Conservation (phyloP, 805 yeast species). For the Tetrapisispora arboricola region DNA sequence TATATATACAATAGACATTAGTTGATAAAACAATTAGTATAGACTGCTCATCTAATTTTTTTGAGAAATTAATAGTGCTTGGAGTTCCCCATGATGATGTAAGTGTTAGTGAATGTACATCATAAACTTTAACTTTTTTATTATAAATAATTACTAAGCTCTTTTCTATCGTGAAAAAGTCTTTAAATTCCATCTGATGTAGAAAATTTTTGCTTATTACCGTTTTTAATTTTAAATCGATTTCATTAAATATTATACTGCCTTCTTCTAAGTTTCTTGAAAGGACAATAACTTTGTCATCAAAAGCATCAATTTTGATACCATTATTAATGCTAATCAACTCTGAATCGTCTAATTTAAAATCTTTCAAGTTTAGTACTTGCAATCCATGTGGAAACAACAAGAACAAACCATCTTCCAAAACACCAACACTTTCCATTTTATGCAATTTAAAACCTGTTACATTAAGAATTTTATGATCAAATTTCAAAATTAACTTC, state of each 20-base stretch:
- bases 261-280: conserved; percentile 4
- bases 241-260: background rate
- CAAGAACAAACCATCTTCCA: conserved; percentile 20
- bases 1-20: conserved; percentile 16
- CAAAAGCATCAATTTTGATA: conserved; percentile 10
- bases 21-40: conserved; percentile 14
- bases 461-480: conserved; percentile 21
- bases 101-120: background rate
- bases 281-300: conserved; percentile 15
- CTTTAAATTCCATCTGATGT: too few relatives aligned
- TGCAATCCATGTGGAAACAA: conserved; percentile 27
- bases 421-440: conserved; percentile 1
- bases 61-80: conserved; percentile 12
- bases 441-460: conserved; percentile 17
- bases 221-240: conserved; percentile 1
- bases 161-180: background rate
- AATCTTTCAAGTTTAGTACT: conserved; percentile 19
- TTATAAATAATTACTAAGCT: background rate
- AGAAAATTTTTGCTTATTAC: background rate
- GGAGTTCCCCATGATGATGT: background rate
- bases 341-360: conserved; percentile 19
- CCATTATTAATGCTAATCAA: conserved; percentile 18
- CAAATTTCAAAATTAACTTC: conserved; percentile 28
- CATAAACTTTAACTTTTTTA: background rate
- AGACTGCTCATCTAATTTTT: conserved; percentile 11